Evolutionary conservation across 106 monocot genomes (phyloP), one percentile per base, ranked within the genome.

Genomic region (Dendrobium huoshanense): DNA sequence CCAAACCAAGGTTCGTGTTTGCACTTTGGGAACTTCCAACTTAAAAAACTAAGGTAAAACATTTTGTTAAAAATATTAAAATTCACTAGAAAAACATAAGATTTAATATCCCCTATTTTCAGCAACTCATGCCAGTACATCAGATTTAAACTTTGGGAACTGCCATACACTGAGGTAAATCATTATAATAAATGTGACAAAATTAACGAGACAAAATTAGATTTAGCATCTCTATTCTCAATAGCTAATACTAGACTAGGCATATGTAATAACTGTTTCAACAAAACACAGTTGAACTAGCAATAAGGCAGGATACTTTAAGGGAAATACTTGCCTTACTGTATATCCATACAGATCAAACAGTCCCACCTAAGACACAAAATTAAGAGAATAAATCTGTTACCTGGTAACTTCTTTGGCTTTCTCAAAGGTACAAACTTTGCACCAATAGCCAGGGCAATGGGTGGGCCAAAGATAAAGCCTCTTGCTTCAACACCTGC

Each of bases 371-470:
- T 15, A 70, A 37, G 15, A 37, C 33, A 37, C 13, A 37, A 65
- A 33, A 33, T 70, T 70, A 16, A 37, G 17, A 70, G 33, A 70
- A 37, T 33, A 37, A 15, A 29, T 16, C 5, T 22, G 10, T 51
- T 87, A 94, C 94, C 94, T 78, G 91, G 94, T 41, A 94, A 75
- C 77, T 94, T 94, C 15, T 94, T 94, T 51, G 94, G 94, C 67
- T 94, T 94, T 81, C 94, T 91, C 89, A 94, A 59, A 10, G 94
- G 94, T 4, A 94, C 94, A 86, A 94, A 94, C 65, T 94, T 94
- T 87, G 94, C 91, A 68, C 91, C 94, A 68, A 94, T 87, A 18
- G 94, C 94, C 55, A 94, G 83, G 20, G 94, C 94, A 86, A 94
- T 91, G 4, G 94, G 91, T 11, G 91, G 86, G 8, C 94, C 94